Base-by-base conservation (phyloP, 306 rosid genomes). In the Luffa aegyptiaca region DNA sequence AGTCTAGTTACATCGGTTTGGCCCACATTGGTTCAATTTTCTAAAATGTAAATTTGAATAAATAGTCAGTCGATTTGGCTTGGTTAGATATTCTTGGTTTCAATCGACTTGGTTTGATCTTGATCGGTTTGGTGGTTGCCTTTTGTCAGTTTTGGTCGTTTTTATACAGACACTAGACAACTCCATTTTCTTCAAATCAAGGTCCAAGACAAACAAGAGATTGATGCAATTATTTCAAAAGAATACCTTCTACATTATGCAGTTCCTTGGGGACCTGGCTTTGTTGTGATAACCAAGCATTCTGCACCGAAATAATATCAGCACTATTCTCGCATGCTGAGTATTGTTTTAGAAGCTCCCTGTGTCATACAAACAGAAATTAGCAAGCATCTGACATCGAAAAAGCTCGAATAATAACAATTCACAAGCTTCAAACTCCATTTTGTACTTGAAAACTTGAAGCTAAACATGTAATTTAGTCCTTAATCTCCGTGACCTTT, bases 281-380 rank as follows among this genome's bases (percentile, higher is more conserved):
- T 78, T 86, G 91, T 80, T 91, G 97, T 10, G 92, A 89, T 78
- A 93, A 82, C 97, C 97, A 95, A 63, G 80, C 84, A 90, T 95
- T 95, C 86, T 95, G 99, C 82, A 86, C 90, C 11, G 93, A 66
- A 75, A 95, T 86, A 68, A 95, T 91, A 21, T 88, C 96, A 36
- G 89, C 85, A 80, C 97, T 90, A 81, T 86, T 95, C 86, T 90
- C 84, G 75, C 98, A 95, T 55, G 86, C 84, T 65, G 97, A 86
- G 87, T 95, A 95, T 79, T 96, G 92, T 88, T 84, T 91, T 55
- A 95, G 88, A 80, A 93, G 90, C 81, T 95, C 97, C 82, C 99
- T 95, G 93, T 82, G 75, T 84, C 12, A 36, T 66, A 82, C 48
- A 53, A 58, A n/a, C 46, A 76, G 45, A 62, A 72, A 17, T 36